phyloP scores from a whole-genome alignment of 2,329 filamentous ascomycete species.

The Xylariales sp. region DNA sequence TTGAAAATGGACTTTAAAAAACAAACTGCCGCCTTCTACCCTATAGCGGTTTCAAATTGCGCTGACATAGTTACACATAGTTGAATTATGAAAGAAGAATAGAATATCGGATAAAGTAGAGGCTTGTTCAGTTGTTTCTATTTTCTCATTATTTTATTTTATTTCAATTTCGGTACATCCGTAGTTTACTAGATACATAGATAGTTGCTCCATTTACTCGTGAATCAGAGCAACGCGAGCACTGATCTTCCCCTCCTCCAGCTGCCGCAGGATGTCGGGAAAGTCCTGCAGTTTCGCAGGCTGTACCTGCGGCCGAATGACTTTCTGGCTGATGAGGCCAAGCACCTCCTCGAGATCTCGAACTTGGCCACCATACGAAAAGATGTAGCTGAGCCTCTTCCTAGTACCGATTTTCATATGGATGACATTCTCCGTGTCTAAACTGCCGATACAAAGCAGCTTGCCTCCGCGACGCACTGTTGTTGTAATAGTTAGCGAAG shows the following conservation, averaged over 20 bases:
- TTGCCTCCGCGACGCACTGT: constrained; percentile 30
- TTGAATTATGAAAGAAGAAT: too few relatives aligned
- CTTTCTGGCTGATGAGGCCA: constrained; percentile 26
- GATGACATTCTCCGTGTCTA: constrained; percentile 32
- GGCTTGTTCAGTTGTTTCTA: too few relatives aligned
- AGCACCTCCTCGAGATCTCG: constrained; percentile 31
- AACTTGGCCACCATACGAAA: constrained; percentile 37
- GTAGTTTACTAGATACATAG: too few relatives aligned
- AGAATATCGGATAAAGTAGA: too few relatives aligned
- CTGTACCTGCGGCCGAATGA: constrained; percentile 29
- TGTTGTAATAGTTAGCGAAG: too few relatives aligned
- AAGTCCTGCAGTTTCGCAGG: constrained; percentile 26
- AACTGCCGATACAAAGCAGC: constrained; percentile 33
- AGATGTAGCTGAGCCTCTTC: constrained; percentile 35
- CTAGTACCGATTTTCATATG: constrained; percentile 39
- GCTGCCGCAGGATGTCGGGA: constrained; percentile 23
- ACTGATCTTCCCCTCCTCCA: constrained; percentile 29
- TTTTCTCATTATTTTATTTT: too few relatives aligned
- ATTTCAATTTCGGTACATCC: too few relatives aligned
- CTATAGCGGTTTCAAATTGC: too few relatives aligned
- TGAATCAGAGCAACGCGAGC: constrained; percentile 17
- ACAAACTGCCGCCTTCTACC: too few relatives aligned
- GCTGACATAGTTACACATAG: too few relatives aligned
- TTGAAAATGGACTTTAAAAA: too few relatives aligned
- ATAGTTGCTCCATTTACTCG: constrained; percentile 6